Base-by-base conservation (phyloP, 495 filamentous ascomycete species). In the Talaromyces nanjingensis region DNA sequence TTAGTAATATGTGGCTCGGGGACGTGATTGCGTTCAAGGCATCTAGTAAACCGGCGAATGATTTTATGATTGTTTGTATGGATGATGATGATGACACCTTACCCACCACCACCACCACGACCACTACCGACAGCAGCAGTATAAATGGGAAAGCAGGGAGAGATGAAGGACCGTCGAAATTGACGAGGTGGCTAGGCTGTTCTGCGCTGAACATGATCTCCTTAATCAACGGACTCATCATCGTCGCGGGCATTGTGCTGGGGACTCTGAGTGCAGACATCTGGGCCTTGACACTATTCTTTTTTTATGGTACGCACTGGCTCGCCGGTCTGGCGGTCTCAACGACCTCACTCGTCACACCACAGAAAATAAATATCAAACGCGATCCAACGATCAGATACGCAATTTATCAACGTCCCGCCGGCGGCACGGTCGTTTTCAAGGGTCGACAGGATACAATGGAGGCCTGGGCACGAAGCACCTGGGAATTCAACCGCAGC, bases 391-490 rank as follows among this genome's bases (percentile, higher is more conserved):
- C 14, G 24, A 59, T 34, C 56, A 53, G 66, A 6, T 70, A 71
- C 54, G 71, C 71, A 5, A 69, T 71, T 12, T 73, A 72, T 27
- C 65, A 73, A 58, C 71, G 71, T 2, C 67, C 65, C 5, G 71
- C 70, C 16, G 71, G 71, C 11, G 71, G 71, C 16, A 73, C 69
- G n/a, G 71, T 73, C 11, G 68, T 73, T 24, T 73, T 73, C 67
- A 73, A 73, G 37, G 68, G 70, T 6, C 65, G 63, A 39, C 68
- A 73, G 54, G 64, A 67, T 2, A 65, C 63, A n/a, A 66, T 73
- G 14, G 71, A 73, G 62, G 59, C 59, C 1, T 73, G 71, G 71
- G 71, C 71, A 14, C 71, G 71, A 20, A 65, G 65, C 16, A 73
- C 71, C 4, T 73, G 70, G 71, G 66, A 72, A 56, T 73, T 71